Conservation (phyloP, 805 yeast genomes). For the Candida succiphila region DNA sequence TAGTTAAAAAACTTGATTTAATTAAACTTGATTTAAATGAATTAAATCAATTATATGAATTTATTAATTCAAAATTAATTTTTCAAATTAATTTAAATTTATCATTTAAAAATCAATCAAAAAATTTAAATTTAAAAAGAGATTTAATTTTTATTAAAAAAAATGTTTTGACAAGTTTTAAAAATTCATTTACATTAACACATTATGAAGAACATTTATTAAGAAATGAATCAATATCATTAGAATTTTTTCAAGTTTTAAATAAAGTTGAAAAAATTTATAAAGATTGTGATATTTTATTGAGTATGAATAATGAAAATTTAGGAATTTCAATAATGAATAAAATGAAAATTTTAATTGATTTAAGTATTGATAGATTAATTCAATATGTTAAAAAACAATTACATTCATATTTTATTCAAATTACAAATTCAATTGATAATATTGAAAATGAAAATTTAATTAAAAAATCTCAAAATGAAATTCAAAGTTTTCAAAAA, state of each 20-base stretch:
- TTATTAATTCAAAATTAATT: slow-evolving; percentile 15
- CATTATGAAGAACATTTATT: slow-evolving; percentile 64
- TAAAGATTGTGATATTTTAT: slow-evolving; percentile 56
- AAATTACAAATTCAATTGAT: slow-evolving; percentile 5
- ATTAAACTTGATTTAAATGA: slow-evolving; percentile 20
- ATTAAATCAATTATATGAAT: slow-evolving; percentile 14
- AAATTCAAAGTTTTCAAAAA: slow-evolving; percentile 15
- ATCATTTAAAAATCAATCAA: slow-evolving; percentile 10
- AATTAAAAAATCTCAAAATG: slow-evolving; percentile 1
- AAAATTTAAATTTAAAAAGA: slow-evolving; percentile 20
- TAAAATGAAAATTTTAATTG: slow-evolving; percentile 41
- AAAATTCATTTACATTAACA: slow-evolving; percentile 53
- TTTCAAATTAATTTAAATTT: slow-evolving; percentile 13
- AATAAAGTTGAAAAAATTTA: slow-evolving; percentile 55
- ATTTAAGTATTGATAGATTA: slow-evolving; percentile 45
- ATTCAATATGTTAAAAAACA: slow-evolving; percentile 26
- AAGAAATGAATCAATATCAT: slow-evolving; percentile 30
- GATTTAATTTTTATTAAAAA: slow-evolving; percentile 37
- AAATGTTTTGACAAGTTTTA: slow-evolving; percentile 40
- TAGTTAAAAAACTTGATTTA: slow-evolving; percentile 27
- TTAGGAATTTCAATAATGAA: slow-evolving; percentile 59
- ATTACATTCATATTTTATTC: slow-evolving; percentile 15
- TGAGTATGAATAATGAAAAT: slow-evolving; percentile 58
- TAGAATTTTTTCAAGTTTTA: slow-evolving; percentile 47
- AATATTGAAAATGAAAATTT: slow-evolving; percentile 10